Conservation (phyloP, 495 filamentous ascomycete species). For the Lepraria neglecta region DNA sequence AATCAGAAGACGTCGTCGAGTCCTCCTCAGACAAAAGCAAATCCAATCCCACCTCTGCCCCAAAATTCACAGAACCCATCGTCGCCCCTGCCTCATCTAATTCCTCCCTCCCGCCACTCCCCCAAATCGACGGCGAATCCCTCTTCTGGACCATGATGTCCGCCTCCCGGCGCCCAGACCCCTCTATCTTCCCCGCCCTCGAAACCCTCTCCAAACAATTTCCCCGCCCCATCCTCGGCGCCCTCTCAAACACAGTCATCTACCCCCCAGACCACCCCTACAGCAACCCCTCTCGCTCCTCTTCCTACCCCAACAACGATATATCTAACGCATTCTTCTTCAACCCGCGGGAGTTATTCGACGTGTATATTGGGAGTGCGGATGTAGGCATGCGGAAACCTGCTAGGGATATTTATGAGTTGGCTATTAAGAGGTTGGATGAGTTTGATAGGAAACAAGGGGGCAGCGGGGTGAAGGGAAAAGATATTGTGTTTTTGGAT, state of each 20-base stretch:
- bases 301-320: neutral
- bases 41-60: neutral
- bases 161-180: constrained; percentile 62
- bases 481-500: constrained; percentile 82
- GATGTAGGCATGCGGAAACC: constrained; percentile 88
- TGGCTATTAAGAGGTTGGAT: constrained; percentile 60
- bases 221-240: constrained; percentile 66
- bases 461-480: constrained; percentile 48
- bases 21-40: neutral
- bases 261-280: constrained; percentile 63
- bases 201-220: constrained; percentile 32
- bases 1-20: constrained; percentile 27
- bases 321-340: constrained; percentile 31
- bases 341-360: constrained; percentile 62
- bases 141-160: constrained; percentile 95
- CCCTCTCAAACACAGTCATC: constrained; percentile 81
- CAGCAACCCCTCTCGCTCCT: constrained; percentile 30
- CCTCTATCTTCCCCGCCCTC: constrained; percentile 80
- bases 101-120: constrained; percentile 53
- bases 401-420: constrained; percentile 69
- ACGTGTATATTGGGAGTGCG: constrained; percentile 76
- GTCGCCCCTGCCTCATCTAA: neutral
- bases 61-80: neutral
- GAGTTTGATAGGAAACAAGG: constrained; percentile 51
- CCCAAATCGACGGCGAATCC: constrained; percentile 67